Percentiles rank a stretch among this genome's conserved stretches.
phyloP scores from a whole-genome alignment of 352 stramenopile genomes.

The Blastocystis sp. region DNA sequence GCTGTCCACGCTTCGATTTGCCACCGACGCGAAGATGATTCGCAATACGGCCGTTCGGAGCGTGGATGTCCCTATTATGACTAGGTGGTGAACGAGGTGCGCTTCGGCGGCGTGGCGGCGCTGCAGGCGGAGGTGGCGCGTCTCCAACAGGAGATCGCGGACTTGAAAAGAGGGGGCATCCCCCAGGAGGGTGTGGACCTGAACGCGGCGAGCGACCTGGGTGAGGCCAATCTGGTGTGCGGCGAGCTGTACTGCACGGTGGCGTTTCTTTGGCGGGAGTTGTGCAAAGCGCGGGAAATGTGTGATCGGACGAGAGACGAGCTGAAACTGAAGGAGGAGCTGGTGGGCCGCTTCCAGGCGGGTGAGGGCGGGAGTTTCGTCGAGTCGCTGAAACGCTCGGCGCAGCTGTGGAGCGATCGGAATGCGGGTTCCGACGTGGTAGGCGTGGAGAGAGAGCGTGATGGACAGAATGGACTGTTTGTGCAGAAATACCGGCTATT shows the following conservation, averaged over 20 bases:
- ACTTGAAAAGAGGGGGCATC: background rate
- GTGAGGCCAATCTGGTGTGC: background rate
- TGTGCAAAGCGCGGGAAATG: background rate
- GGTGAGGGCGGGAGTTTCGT: background rate
- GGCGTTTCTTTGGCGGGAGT: background rate
- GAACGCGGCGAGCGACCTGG: conserved; percentile 2
- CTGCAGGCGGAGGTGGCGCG: conserved; percentile 42
- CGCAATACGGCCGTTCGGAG: conserved; percentile 87
- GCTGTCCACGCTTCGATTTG: conserved; percentile 84
- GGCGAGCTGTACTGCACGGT: background rate
- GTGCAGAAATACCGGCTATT: conserved; percentile 41
- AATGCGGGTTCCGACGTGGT: background rate
- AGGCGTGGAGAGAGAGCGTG: background rate
- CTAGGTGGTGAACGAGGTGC: conserved; percentile 64
- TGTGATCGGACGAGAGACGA: background rate
- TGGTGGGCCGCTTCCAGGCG: background rate
- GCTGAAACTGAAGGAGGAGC: conserved; percentile 5
- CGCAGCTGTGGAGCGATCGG: background rate
- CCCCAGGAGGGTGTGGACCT: background rate
- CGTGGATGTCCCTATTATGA: conserved; percentile 78
- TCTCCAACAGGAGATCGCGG: conserved; percentile 14
- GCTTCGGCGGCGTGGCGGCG: conserved; percentile 19
- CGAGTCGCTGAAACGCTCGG: background rate
- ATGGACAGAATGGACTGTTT: conserved; percentile 13
- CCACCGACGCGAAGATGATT: conserved; percentile 84